These are phyloP conservation scores for Podaxis pistillaris DNA, from an alignment of 768 basidiomycete genomes.

Conservation along the genomic window DNA sequence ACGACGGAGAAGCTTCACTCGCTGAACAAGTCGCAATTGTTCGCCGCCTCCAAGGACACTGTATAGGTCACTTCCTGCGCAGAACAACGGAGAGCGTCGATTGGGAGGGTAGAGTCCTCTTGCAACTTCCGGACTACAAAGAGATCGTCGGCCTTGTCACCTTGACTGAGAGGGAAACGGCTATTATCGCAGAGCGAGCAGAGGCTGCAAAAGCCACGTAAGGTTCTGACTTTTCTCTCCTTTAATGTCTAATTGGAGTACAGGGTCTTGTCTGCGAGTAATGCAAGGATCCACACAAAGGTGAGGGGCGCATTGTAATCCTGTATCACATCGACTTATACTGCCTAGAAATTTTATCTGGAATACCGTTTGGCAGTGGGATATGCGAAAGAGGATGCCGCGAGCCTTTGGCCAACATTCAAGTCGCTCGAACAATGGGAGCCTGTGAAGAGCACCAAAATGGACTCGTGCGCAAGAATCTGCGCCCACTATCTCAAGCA, in stretches of 20 bases:
- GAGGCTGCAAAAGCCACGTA: neutral
- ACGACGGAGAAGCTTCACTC: conserved; percentile 7
- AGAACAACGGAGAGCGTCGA: conserved; percentile 19
- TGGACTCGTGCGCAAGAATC: conserved; percentile 11
- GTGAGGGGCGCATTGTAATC: neutral
- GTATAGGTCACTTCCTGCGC: conserved; percentile 21
- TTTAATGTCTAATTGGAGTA: neutral
- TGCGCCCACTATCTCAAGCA: conserved; percentile 3
- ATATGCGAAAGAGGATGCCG: conserved; percentile 7
- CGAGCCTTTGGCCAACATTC: conserved; percentile 11
- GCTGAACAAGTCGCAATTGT: conserved; percentile 14
- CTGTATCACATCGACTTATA: neutral
- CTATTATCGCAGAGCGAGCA: conserved; percentile 15
- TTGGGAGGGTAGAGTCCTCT: conserved; percentile 13
- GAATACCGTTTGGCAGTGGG: conserved; percentile 14
- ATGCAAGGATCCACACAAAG: neutral
- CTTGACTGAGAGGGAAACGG: conserved; percentile 20
- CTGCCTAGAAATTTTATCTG: conserved; percentile 17
- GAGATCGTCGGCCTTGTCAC: conserved; percentile 11
- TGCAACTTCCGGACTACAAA: conserved; percentile 18
- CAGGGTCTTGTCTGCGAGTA: neutral
- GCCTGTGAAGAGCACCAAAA: conserved; percentile 17
- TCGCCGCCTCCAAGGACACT: conserved; percentile 17
- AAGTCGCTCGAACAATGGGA: conserved; percentile 17
- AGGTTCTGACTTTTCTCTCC: neutral